Evolutionary conservation across 352 stramenopile genomes (phyloP).

Genomic region (Pythium aquatile): DNA sequence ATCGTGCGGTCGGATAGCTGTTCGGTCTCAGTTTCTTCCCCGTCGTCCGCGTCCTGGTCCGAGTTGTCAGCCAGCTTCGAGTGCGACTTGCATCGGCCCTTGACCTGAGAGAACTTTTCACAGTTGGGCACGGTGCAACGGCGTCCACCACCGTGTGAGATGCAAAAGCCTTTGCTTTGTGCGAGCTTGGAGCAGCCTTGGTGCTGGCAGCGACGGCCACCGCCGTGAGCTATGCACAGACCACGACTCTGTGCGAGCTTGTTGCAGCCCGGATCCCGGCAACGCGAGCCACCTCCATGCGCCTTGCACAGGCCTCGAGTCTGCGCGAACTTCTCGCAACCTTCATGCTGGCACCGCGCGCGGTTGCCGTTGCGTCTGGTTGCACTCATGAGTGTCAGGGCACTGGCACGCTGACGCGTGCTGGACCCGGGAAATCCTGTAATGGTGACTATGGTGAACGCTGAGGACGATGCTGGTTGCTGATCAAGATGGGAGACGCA

Average conservation of each 20-base stretch:
- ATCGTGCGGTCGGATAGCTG: slow-evolving; percentile 10
- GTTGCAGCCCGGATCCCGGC: slow-evolving; percentile 70
- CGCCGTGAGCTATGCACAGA: slow-evolving; percentile 78
- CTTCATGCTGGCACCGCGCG: slow-evolving; percentile 64
- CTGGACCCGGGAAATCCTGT: slow-evolving; percentile 25
- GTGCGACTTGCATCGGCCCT: slow-evolving; percentile 84
- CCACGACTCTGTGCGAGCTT: slow-evolving; percentile 79
- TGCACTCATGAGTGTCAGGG: slow-evolving; percentile 17
- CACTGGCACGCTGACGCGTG: slow-evolving; percentile 3
- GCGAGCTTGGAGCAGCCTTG: slow-evolving; percentile 71
- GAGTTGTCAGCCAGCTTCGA: slow-evolving; percentile 57
- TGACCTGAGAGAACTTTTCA: slow-evolving; percentile 88
- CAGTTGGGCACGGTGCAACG: slow-evolving; percentile 73
- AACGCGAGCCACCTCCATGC: slow-evolving; percentile 79
- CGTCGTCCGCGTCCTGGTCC: slow-evolving; percentile 22
- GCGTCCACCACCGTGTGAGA: slow-evolving; percentile 74
- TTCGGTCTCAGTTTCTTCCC: slow-evolving; percentile 22
- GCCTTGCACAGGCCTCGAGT: slow-evolving; percentile 80
- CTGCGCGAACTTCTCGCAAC: slow-evolving; percentile 86
- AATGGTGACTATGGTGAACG: slow-evolving; percentile 36
- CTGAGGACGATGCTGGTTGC: slow-evolving; percentile 27
- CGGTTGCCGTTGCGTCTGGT: slow-evolving; percentile 63
- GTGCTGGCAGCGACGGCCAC: slow-evolving; percentile 70
- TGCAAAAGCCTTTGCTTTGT: slow-evolving; percentile 81
- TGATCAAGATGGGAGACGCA: slow-evolving; percentile 25